Base-by-base conservation (phyloP, 345 rosid species). In the Firmiana major region DNA sequence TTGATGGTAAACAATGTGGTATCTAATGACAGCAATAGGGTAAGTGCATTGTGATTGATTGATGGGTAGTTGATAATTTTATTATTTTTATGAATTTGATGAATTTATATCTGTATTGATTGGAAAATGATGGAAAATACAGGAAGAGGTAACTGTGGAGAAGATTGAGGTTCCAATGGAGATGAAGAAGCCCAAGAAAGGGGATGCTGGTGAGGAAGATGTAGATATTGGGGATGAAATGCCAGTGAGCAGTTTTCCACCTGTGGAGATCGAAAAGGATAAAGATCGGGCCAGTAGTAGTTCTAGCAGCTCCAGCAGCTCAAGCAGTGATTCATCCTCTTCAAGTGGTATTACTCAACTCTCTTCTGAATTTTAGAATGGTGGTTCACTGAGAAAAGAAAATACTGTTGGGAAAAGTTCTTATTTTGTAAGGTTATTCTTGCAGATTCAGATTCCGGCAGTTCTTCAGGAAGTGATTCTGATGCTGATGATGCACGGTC, bases 221-320 rank as follows among this genome's bases (percentile, higher is more conserved):
- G 95, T 93, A 60, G 97, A 93, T 85, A 93, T 93, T 62, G 97
- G 93, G n/a, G 97, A 93, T 73, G 96, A 91, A 76, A 89, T 89
- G 85, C 97, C 97, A 0, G 74, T 86, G 81, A 89, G 87, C 74
- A 90, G 83, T 80, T 93, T 91, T 38, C 97, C 97, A 24, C 90
- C 97, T 1, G 94, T 93, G 42, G 94, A 93, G 85, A 93, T 93
- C 59, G 97, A 91, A 82, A 93, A 88, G 79, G 97, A 93, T 75
- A 84, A 84, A 71, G 87, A 85, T 7, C 88, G 75, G 38, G 85
- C 79, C 1, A 85, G 85, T 71, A 82, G 88, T 71, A 85, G 86
- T 40, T 85, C 87, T 31, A 83, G 89, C 74, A 85, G 88, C 74
- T 85, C 86, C 6, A 84, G 87, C 70, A 84, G 91, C 85, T 91